Conservation (phyloP, 1,284 basidiomycete genomes). For the Pisolithus thermaeus region DNA sequence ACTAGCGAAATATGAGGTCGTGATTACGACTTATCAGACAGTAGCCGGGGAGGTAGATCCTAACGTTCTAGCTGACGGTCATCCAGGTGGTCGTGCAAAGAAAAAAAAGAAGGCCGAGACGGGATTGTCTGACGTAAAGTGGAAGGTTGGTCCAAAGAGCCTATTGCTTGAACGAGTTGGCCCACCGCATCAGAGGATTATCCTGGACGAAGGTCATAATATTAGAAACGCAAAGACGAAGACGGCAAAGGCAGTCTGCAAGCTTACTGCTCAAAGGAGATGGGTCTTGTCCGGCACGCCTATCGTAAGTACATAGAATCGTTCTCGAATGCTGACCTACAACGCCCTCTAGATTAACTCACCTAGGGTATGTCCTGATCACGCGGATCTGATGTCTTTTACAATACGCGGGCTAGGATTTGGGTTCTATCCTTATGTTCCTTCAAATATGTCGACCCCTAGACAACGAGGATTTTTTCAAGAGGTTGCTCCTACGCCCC, state of each 20-base stretch:
- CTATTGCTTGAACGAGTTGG: not conserved
- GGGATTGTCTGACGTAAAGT: conserved; percentile 62
- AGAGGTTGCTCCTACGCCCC: conserved; percentile 67
- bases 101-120: conserved; percentile 59
- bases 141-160: conserved; percentile 56
- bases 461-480: conserved; percentile 77
- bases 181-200: conserved; percentile 47
- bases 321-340: conserved; percentile 5
- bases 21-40: conserved; percentile 85
- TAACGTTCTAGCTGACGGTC: conserved; percentile 2
- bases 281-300: conserved; percentile 85
- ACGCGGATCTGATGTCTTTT: not conserved
- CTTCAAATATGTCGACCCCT: conserved; percentile 76
- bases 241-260: conserved; percentile 70
- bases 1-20: conserved; percentile 67
- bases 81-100: conserved; percentile 23
- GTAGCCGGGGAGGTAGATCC: conserved; percentile 26
- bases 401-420: conserved; percentile 46
- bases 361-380: conserved; percentile 41
- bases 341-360: conserved; percentile 65
- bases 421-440: conserved; percentile 81
- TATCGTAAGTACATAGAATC: conserved; percentile 50
- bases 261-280: conserved; percentile 65
- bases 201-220: conserved; percentile 85
- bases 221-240: conserved; percentile 84